Evolutionary conservation across 495 filamentous ascomycete genomes (phyloP), one percentile per base, ranked within the genome.

Genomic region (Filosporella fistucella): DNA sequence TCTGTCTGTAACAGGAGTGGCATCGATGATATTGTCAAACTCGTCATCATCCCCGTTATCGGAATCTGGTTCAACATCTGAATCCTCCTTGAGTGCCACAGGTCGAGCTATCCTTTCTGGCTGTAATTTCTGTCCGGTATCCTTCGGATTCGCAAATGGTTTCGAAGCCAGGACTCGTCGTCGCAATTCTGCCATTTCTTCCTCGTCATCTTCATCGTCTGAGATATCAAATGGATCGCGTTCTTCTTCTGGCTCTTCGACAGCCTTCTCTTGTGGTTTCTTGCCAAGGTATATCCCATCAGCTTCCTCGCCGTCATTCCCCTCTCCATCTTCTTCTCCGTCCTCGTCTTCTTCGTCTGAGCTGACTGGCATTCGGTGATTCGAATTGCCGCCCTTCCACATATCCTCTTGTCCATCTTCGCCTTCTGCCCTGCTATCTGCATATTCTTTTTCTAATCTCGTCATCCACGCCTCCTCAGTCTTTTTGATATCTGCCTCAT

Each of bases 21-120:
- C 91, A 50, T 88, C 76, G 63, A 96, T 95, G 62, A 96, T 95
- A 51, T 85, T 85, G 55, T 96, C 91, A 56, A 96, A 95, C 32
- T 72, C 71, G 14, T 77, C 77, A 23, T 84, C 81, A n/a, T 80
- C 77, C 33, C 74, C 83, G 32, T 82, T 80, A 26, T 82, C 84
- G 3, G 81, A 85, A 35, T 84, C 84, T 1, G 88, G 82, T 56
- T 88, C 84, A 24, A 76, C 76, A 52, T 90, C 85, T 1, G 82
- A 82, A 43, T 91, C 85, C 22, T 78, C 75, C 51, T 69, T 67
- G 33, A 68, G 63, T 33, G 56, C 57, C 40, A 74, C 65, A 0
- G 75, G 78, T 12, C 74, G 64, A 3, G 79, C 58, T 45, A 86
- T 79, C 18, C 70, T 80, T 54, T 80, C 76, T 24, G 72, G 59